These are phyloP conservation scores for Capronia epimyces DNA, from an alignment of 2,329 filamentous ascomycete genomes.

Conservation along the genomic window DNA sequence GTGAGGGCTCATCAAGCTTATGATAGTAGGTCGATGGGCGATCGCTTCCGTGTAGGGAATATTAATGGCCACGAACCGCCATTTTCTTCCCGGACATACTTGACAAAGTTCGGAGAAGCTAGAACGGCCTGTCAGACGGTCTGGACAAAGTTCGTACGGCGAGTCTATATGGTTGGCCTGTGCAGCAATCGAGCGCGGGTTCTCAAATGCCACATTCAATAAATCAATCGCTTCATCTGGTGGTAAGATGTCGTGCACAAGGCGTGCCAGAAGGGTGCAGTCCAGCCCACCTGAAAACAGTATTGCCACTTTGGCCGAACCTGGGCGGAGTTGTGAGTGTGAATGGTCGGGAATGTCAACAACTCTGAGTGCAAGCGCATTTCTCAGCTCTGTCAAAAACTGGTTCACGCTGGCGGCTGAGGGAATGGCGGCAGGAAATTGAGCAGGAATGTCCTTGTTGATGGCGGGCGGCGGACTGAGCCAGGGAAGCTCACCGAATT, in stretches of 20 bases:
- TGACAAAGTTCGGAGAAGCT: slow-evolving; percentile 68
- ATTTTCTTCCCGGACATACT: slow-evolving; percentile 64
- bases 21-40: slow-evolving; percentile 62
- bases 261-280: slow-evolving; percentile 77
- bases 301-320: slow-evolving; percentile 57
- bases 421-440: slow-evolving; percentile 4
- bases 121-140: slow-evolving; percentile 77
- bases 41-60: slow-evolving; percentile 72
- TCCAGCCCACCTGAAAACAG: slow-evolving; percentile 93
- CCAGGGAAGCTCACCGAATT: slow-evolving; percentile 14
- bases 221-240: slow-evolving; percentile 68
- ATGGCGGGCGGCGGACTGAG: neutral
- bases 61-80: slow-evolving; percentile 78
- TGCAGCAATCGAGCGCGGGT: slow-evolving; percentile 65
- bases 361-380: slow-evolving; percentile 23
- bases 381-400: slow-evolving; percentile 14
- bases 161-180: slow-evolving; percentile 38
- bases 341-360: slow-evolving; percentile 23
- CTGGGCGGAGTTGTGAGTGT: slow-evolving; percentile 16
- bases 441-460: slow-evolving; percentile 5
- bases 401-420: slow-evolving; percentile 11
- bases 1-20: slow-evolving; percentile 80
- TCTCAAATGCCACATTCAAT: slow-evolving; percentile 95
- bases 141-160: slow-evolving; percentile 78
- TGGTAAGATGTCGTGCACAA: slow-evolving; percentile 72